Evolutionary conservation across 805 yeast genomes (phyloP).

Genomic region (Spathaspora girioi): DNA sequence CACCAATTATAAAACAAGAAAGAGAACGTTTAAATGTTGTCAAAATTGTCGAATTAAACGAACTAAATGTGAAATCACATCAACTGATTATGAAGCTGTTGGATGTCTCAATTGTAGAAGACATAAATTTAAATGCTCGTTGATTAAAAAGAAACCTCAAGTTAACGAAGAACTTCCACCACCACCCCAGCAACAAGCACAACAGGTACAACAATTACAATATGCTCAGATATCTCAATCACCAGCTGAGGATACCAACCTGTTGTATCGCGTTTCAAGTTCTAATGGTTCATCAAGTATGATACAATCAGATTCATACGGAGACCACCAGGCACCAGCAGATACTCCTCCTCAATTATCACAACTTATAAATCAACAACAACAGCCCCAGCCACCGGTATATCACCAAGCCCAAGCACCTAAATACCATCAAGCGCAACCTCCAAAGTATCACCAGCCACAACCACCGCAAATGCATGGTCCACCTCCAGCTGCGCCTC

Average conservation of each 20-base stretch:
- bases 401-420: background rate
- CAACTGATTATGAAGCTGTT: conserved; percentile 19
- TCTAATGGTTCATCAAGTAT: background rate
- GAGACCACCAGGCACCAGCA: background rate
- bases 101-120: conserved; percentile 29
- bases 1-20: conserved; percentile 28
- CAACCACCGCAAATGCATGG: background rate
- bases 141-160: conserved; percentile 6
- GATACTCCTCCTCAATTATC: background rate
- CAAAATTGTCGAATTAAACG: conserved; percentile 25
- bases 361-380: background rate
- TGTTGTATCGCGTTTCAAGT: background rate
- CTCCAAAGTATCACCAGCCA: background rate
- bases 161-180: background rate
- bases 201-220: too few species aligned
- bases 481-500: background rate
- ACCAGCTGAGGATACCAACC: background rate
- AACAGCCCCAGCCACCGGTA: background rate
- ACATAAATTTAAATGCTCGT: conserved; percentile 17
- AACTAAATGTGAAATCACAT: conserved; percentile 23
- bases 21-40: conserved; percentile 33
- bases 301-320: background rate
- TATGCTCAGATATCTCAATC: background rate
- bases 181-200: conserved; percentile 2
- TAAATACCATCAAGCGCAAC: background rate